These are phyloP conservation scores for Petasospora fabianii DNA, from an alignment of 1,139 yeast genomes.

Conservation along the genomic window DNA sequence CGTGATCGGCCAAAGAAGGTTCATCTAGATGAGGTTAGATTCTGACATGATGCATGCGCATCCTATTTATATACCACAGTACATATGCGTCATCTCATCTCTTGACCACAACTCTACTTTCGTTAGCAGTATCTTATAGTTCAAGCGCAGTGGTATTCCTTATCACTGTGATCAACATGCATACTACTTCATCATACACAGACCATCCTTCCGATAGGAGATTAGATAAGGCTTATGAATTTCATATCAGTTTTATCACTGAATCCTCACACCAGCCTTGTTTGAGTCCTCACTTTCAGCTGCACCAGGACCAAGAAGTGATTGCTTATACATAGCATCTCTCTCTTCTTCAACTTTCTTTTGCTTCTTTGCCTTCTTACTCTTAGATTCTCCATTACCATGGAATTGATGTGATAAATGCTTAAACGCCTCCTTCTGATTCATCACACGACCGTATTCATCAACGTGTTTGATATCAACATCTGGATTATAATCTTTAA, in stretches of 20 bases:
- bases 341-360: conserved; percentile 34
- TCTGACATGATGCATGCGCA: no score
- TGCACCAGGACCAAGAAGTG: conserved; percentile 3
- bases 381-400: conserved; percentile 46
- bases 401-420: conserved; percentile 84
- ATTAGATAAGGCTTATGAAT: not conserved
- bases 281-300: conserved; percentile 1
- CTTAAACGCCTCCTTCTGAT: conserved; percentile 79
- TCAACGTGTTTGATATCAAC: conserved; percentile 66
- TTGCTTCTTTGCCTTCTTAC: conserved; percentile 34
- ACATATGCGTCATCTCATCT: no score
- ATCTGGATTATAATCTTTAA: conserved; percentile 57
- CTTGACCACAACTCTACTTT: no score
- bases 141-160: no score
- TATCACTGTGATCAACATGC: no score
- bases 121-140: no score
- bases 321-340: conserved; percentile 16
- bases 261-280: conserved; percentile 11
- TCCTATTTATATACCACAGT: no score
- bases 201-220: no score
- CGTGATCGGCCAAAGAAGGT: not conserved
- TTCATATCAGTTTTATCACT: not conserved
- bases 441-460: conserved; percentile 61
- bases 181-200: no score
- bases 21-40: no score